Base-by-base conservation (phyloP, 306 rosid genomes). In the Ormosia semicastrata region DNA sequence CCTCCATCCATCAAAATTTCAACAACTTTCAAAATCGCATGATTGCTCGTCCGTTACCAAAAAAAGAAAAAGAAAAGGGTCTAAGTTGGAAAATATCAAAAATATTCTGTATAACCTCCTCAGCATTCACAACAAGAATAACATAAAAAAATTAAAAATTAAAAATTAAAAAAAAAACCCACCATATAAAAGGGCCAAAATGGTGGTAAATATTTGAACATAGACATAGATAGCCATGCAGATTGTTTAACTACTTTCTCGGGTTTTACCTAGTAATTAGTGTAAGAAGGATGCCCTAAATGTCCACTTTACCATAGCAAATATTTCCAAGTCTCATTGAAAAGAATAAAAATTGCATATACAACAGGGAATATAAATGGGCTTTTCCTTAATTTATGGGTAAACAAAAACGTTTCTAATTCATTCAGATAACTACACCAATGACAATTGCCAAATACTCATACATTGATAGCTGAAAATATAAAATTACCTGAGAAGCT, bases 401-500 rank as follows among this genome's bases (percentile, higher is more conserved):
- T 65, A 66, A 57, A 56, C 56, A 49, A 41, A 56, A 60, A 37
- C 53, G 24, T 47, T 73, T 66, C 34, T 18, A 36, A 64, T 11
- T 9, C 33, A 24, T 66, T 71, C 81, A 17, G 54, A 66, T 49
- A n/a, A 56, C 68, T 30, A 44, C 33, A 46, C 43, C 43, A 56
- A 52, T 14, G 57, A 64, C 68, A 71, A 18, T 14, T 72, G 14
- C 40, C 40, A 44, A 15, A 33, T 30, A 52, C 46, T 44, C 8
- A 64, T 78, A 37, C 4, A n/a, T 58, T 4, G 6, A 83, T n/a
- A 37, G 63, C 43, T 7, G 8, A 63, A 87, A 73, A 72, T 76
- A 78, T 29, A 68, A 77, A 76, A 73, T 86, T 81, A 95, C 98
- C 94, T 93, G 97, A 85, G 99, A 95, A 74, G 98, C 95, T 73